Conservation (phyloP, 495 filamentous ascomycete genomes). For the Rhypophila decipiens region DNA sequence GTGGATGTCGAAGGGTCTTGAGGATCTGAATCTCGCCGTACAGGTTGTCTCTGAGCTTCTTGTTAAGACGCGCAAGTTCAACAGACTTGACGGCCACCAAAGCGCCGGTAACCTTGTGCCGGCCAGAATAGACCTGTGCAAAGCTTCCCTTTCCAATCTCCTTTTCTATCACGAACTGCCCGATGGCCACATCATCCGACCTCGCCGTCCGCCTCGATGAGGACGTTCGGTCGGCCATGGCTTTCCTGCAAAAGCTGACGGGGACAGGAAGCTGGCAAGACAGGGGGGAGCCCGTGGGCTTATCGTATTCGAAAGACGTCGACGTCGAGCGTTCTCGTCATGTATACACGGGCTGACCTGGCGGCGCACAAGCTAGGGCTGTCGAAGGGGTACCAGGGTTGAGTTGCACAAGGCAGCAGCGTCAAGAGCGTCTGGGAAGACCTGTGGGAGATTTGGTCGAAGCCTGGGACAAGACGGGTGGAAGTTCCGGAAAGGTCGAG, state of each 20-base stretch:
- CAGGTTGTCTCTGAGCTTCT: slow-evolving; percentile 93
- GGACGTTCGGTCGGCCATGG: slow-evolving; percentile 38
- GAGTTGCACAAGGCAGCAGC: slow-evolving; percentile 8
- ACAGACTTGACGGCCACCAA: slow-evolving; percentile 95
- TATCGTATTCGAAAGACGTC: slow-evolving; percentile 37
- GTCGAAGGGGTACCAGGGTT: slow-evolving; percentile 1
- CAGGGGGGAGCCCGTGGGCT: slow-evolving; percentile 38
- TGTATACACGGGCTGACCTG: slow-evolving; percentile 31
- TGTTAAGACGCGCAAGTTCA: slow-evolving; percentile 79
- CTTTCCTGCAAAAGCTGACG: slow-evolving; percentile 39
- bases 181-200: slow-evolving; percentile 59
- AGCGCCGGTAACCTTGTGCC: slow-evolving; percentile 65
- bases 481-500: slow-evolving; percentile 29
- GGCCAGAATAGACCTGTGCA: slow-evolving; percentile 83
- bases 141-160: slow-evolving; percentile 96
- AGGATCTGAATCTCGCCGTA: slow-evolving; percentile 92
- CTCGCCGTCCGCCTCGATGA: slow-evolving; percentile 29
- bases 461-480: slow-evolving; percentile 18
- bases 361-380: slow-evolving; percentile 3
- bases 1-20: slow-evolving; percentile 84
- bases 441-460: slow-evolving; percentile 5
- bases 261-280: slow-evolving; percentile 33
- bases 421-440: background rate
- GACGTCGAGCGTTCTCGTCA: slow-evolving; percentile 36
- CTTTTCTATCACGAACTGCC: slow-evolving; percentile 67